Evolutionary conservation across 352 stramenopile genomes (phyloP), one percentile per base, ranked within the genome.

Genomic region (Bremia lactucae): DNA sequence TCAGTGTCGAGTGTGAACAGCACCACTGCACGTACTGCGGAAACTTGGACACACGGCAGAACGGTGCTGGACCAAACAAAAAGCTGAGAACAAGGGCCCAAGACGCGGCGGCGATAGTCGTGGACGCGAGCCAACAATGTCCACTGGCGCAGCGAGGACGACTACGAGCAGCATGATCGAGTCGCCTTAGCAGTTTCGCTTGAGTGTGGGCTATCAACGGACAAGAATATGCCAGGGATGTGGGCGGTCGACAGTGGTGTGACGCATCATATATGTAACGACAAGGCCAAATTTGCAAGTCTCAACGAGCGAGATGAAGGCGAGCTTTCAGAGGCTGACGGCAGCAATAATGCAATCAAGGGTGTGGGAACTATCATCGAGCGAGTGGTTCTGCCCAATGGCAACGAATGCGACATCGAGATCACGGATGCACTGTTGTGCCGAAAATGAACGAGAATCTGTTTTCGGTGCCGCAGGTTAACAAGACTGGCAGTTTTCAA

Each of bases 61-160:
- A 11, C 24, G 24, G 31, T 37, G 31, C 31, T 37, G 31, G n/a
- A 37, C 31, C 31, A 37, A 37, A 16, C 31, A 37, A 16, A 37
- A 37, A 16, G 14, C 19, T 2, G 31, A 37, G 31, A 37, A 22
- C 15, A n/a, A 10, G 18, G 31, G 31, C 13, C 14, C 31, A 21
- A 37, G 15, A 20, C 31, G 31, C 31, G 31, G 31, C 31, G 31
- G 31, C 31, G 22, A 37, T 16, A 18, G 15, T 16, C 31, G 31
- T 37, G n/a, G n/a, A n/a, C n/a, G n/a, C n/a, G n/a, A n/a, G n/a
- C n/a, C n/a, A n/a, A n/a, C n/a, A n/a, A n/a, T n/a, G n/a, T n/a
- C n/a, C n/a, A n/a, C n/a, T n/a, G n/a, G n/a, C n/a, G n/a, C n/a
- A n/a, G n/a, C n/a, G n/a, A n/a, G 31, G 31, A 37, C n/a, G 6